Evolutionary conservation across 306 rosid genomes (phyloP), one percentile per base, ranked within the genome.

Genomic region (Acacia confusa): DNA sequence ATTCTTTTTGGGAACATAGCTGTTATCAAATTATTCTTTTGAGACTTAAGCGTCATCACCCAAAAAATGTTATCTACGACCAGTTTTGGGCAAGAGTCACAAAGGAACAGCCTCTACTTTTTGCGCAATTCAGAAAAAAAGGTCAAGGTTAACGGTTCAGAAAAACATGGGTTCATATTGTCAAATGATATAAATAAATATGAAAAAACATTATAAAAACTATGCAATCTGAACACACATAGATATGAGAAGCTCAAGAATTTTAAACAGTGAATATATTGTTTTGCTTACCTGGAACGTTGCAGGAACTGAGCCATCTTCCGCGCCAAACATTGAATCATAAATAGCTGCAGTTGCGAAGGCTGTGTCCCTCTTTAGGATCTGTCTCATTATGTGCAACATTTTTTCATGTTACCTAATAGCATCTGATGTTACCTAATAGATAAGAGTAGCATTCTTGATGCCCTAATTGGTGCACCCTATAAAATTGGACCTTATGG

Each of bases 321-420:
- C 98, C 64, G 88, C 89, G 11, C 92, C 97, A 76, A 95, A 95
- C 98, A 95, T 91, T 61, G 97, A 91, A 79, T 95, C 94, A 80
- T 95, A 95, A 82, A 95, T 93, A 72, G 98, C 98, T 73, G 97
- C 97, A 64, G 98, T 90, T 63, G 99, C 97, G 80, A 95, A 82
- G 76, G 95, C 98, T 47, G 97, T 91, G 76, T 95, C 99, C 89
- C 89, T 90, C 85, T 85, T 89, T 47, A 95, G 91, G 66, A 90
- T 85, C 97, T 95, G 92, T 82, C 83, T 73, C 80, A 66, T 61
- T 7, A 78, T 74, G 20, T 36, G 83, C 75, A 84, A 47, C 24
- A 36, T 1, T 9, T 55, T 57, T 55, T 47, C 40, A 64, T 43
- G 63, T 72, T 60, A 63, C 67, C 70, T 40, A 69, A 64, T 78